Conservation (phyloP, 345 rosid genomes). For the Abelmoschus esculentus region DNA sequence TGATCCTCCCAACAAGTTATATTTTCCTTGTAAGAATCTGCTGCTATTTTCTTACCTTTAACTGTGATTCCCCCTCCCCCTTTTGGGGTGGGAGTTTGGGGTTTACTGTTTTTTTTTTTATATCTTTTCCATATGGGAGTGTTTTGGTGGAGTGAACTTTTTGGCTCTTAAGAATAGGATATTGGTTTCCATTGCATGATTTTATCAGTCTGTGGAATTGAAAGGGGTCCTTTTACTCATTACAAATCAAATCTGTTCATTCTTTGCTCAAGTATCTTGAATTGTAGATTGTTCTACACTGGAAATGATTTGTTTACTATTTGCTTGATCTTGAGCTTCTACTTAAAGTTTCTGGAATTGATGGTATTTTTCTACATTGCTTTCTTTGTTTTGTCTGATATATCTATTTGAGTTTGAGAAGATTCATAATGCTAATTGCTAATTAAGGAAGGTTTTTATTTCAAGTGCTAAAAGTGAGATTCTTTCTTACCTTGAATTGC, state of each 20-base stretch:
- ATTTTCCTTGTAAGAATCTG: conserved; percentile 46
- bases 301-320: not conserved
- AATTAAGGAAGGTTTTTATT: not conserved
- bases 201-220: not conserved
- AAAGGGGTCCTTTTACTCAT: not conserved
- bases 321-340: conserved; percentile 1
- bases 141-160: not conserved
- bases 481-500: not conserved
- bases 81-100: not conserved
- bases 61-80: not conserved
- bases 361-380: not conserved
- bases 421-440: not conserved
- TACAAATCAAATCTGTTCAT: not conserved
- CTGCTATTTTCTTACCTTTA: not conserved
- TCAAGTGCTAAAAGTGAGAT: conserved; percentile 1
- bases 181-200: conserved; percentile 2
- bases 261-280: not conserved
- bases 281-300: not conserved
- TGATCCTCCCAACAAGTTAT: conserved; percentile 70
- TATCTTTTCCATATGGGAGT: not conserved
- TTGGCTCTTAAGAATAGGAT: not conserved
- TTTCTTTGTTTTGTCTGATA: not conserved
- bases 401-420: not conserved
- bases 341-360: not conserved
- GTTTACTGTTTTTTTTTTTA: conserved; percentile 11